Conservation (phyloP, 1,284 basidiomycete genomes). For the Taiwanofungus camphoratus region DNA sequence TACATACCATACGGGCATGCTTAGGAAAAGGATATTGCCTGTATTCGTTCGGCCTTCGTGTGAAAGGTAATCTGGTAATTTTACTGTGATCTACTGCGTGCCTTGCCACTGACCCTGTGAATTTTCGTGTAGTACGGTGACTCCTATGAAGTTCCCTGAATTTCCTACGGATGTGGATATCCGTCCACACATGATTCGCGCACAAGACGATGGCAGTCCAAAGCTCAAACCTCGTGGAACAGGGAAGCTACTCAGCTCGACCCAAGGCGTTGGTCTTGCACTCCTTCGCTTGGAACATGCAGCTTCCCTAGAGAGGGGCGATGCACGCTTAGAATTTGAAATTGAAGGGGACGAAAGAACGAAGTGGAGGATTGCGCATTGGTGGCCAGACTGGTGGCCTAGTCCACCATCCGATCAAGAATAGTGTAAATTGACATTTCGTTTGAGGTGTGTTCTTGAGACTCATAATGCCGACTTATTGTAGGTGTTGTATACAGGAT, state of each 20-base stretch:
- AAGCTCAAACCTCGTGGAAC: slow-evolving; percentile 50
- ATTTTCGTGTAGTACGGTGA: background rate
- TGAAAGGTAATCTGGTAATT: slow-evolving; percentile 21
- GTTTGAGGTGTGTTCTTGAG: too few species aligned
- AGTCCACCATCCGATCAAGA: background rate
- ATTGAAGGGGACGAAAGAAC: slow-evolving; percentile 18
- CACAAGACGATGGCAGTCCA: slow-evolving; percentile 13
- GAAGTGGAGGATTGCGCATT: slow-evolving; percentile 43
- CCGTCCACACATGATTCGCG: slow-evolving; percentile 10
- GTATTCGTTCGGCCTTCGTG: slow-evolving; percentile 44
- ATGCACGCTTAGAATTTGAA: slow-evolving; percentile 37
- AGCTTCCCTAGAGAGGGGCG: slow-evolving; percentile 32
- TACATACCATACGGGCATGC: slow-evolving; percentile 91
- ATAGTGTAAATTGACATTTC: background rate
- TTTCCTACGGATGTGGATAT: slow-evolving; percentile 24
- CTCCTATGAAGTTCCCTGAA: slow-evolving; percentile 4
- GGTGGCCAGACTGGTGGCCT: slow-evolving; percentile 74
- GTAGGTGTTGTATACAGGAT: too few species aligned
- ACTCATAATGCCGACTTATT: too few species aligned
- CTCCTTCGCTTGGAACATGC: slow-evolving; percentile 67
- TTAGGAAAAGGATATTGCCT: slow-evolving; percentile 89
- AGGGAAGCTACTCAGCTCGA: slow-evolving; percentile 60
- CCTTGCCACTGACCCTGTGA: background rate
- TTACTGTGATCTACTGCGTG: background rate
- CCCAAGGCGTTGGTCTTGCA: slow-evolving; percentile 58